phyloP scores from a whole-genome alignment of 1,284 basidiomycete genomes.

The Melampsora larici-populina region DNA sequence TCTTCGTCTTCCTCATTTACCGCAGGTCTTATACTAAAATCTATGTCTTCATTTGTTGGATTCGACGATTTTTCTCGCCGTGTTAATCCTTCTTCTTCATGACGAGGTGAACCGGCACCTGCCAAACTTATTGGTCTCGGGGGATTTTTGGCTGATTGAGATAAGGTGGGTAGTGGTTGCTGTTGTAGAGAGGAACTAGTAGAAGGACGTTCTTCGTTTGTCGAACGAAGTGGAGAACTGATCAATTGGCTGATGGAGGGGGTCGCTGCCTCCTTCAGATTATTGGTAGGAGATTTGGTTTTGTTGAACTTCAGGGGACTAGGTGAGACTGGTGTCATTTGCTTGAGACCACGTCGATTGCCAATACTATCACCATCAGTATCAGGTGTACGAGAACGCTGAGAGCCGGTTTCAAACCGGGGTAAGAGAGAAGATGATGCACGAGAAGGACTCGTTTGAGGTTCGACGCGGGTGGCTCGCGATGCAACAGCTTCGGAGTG shows the following conservation, averaged over 20 bases:
- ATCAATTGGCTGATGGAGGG: conserved; percentile 15
- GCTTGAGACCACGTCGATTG: neutral
- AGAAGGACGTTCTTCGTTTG: conserved; percentile 1
- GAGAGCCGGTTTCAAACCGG: neutral
- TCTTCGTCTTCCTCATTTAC: neutral
- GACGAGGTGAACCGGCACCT: no score
- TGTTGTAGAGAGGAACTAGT: neutral
- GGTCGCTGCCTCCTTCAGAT: neutral
- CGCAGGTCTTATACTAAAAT: neutral
- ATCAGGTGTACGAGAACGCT: conserved; percentile 18
- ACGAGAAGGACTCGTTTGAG: conserved; percentile 7
- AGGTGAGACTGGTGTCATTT: conserved; percentile 12
- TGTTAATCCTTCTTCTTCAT: neutral
- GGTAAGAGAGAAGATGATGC: conserved; percentile 15
- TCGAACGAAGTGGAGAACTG: conserved; percentile 31
- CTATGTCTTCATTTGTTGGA: no score
- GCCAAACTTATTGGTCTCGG: no score
- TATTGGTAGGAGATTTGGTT: neutral
- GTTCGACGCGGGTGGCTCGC: neutral
- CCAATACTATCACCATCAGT: conserved; percentile 6
- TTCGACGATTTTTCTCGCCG: neutral
- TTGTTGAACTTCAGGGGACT: neutral
- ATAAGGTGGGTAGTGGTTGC: neutral
- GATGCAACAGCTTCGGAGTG: no score
- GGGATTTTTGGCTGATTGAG: neutral